Percentiles rank a stretch among this genome's conserved stretches.
Evolutionary conservation across 257 asterid genomes (phyloP).

Genomic region (Penstemon barbatus): DNA sequence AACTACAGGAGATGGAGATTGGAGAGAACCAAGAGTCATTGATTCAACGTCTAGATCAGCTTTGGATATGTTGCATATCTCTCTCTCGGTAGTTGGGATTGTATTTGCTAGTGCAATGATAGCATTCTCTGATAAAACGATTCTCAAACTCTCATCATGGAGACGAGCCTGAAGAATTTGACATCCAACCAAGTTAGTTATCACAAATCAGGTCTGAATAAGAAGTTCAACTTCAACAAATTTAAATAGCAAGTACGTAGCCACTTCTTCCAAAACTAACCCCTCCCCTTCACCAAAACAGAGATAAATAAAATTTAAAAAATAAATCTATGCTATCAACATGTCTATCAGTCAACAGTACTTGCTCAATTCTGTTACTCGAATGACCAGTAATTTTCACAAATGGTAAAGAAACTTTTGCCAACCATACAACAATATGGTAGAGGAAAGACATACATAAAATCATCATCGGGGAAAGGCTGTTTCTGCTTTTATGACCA

Average conservation of each 20-base stretch:
- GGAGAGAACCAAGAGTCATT: constrained; percentile 31
- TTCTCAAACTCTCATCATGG: constrained; percentile 94
- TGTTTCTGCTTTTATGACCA: constrained; percentile 10
- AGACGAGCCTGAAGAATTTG: constrained; percentile 77
- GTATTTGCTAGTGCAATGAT: constrained; percentile 65
- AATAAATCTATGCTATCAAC: background rate
- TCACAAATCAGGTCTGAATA: constrained; percentile 1
- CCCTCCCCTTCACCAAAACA: background rate
- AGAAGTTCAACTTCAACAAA: constrained; percentile 1
- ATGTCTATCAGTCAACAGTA: background rate
- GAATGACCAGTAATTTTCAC: constrained; percentile 10
- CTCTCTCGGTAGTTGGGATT: constrained; percentile 55
- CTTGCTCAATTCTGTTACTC: background rate
- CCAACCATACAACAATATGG: background rate
- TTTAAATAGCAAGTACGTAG: constrained; percentile 2
- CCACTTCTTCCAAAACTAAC: background rate
- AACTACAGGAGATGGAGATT: constrained; percentile 72
- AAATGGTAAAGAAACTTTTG: background rate
- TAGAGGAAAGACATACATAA: background rate
- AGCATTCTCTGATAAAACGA: constrained; percentile 82
- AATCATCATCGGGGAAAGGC: background rate
- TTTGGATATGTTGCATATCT: constrained; percentile 52
- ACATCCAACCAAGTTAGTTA: constrained; percentile 28
- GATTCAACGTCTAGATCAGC: constrained; percentile 64
- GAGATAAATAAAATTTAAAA: background rate